Conservation (phyloP, 2,329 filamentous ascomycete genomes). For the Fusarium sp. region DNA sequence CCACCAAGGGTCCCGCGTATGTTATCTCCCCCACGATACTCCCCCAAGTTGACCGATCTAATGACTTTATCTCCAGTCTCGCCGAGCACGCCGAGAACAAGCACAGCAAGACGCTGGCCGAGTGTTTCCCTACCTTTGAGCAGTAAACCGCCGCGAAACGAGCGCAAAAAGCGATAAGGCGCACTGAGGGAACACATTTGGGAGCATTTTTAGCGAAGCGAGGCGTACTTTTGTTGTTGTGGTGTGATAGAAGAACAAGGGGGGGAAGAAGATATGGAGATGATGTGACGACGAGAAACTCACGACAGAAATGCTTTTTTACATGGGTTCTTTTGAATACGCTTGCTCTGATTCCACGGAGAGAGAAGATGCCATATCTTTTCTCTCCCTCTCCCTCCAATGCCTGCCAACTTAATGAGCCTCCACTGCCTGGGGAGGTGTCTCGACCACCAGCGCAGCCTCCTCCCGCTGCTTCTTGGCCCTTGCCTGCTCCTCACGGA, state of each 20-base stretch:
- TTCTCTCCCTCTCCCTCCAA: neutral
- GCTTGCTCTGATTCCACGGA: neutral
- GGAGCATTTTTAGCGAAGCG: constrained; percentile 32
- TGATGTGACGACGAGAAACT: constrained; percentile 23
- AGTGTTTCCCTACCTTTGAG: constrained; percentile 73
- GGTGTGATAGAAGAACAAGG: constrained; percentile 20
- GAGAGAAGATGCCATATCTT: too few species aligned
- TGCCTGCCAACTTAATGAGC: constrained; percentile 42
- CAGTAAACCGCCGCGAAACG: constrained; percentile 15
- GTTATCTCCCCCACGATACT: constrained; percentile 46
- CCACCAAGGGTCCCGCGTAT: constrained; percentile 77
- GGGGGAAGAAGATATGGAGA: constrained; percentile 5
- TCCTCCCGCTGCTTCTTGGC: constrained; percentile 47
- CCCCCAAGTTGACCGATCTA: constrained; percentile 10
- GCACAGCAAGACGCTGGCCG: constrained; percentile 76
- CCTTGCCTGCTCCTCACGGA: constrained; percentile 67
- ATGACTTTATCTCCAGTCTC: constrained; percentile 58
- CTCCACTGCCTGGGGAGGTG: constrained; percentile 42
- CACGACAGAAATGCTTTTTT: constrained; percentile 33
- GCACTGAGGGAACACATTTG: constrained; percentile 12
- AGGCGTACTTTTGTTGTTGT: constrained; percentile 30
- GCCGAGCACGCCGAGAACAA: constrained; percentile 79
- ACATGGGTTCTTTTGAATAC: constrained; percentile 29
- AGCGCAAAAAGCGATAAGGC: constrained; percentile 4
- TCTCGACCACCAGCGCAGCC: constrained; percentile 29